These are phyloP conservation scores for Rheum nobile DNA, from an alignment of 148 eudicot species.

Conservation along the genomic window DNA sequence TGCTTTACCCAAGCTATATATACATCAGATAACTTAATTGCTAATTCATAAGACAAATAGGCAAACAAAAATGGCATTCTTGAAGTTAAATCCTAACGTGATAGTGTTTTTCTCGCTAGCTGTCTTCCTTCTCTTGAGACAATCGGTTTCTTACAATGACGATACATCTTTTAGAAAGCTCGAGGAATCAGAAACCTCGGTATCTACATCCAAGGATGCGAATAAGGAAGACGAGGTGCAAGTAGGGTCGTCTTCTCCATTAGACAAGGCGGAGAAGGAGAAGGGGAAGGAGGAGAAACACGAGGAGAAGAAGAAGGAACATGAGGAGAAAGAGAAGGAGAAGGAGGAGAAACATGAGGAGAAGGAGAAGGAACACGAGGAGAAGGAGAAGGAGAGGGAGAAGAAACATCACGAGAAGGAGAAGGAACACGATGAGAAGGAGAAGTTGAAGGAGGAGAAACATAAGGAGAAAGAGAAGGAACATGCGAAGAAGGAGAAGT, in stretches of 20 bases:
- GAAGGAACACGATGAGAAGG: background rate
- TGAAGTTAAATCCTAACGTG: background rate
- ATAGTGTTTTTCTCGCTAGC: background rate
- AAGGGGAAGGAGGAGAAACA: background rate
- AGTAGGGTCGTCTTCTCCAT: background rate
- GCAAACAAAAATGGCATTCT: background rate
- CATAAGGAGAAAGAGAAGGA: background rate
- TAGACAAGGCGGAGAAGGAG: background rate
- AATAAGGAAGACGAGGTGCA: background rate
- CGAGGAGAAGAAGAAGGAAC: background rate
- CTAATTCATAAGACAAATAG: background rate
- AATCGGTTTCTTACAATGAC: background rate
- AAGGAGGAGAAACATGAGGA: background rate
- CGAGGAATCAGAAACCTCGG: background rate
- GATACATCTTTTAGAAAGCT: background rate
- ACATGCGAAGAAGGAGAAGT: background rate
- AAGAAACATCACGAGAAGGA: background rate
- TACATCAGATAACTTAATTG: background rate
- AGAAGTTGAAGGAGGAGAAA: no score
- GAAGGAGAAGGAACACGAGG: background rate
- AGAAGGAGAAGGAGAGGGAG: background rate
- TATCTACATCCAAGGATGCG: background rate
- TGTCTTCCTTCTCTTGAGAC: background rate
- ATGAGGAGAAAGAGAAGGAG: background rate
- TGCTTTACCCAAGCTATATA: background rate